Percentiles rank a stretch among this genome's conserved stretches.
Conservation (phyloP, 139 green algal genomes). For the Chlorella sp. region DNA sequence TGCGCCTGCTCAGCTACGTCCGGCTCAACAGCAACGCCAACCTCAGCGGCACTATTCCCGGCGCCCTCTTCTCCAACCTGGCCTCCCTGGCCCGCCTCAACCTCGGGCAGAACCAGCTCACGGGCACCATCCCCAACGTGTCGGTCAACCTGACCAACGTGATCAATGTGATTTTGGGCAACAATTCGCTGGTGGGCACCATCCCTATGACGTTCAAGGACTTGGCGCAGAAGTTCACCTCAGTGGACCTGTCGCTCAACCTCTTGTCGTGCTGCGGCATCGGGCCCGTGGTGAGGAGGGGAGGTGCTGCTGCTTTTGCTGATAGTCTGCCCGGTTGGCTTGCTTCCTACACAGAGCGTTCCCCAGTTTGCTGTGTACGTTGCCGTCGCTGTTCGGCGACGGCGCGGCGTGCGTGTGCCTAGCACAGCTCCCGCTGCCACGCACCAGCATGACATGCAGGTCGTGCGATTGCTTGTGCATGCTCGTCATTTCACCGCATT, state of each 20-base stretch:
- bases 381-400: no score
- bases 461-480: background rate
- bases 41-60: slow-evolving; percentile 6
- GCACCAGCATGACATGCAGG: no score
- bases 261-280: background rate
- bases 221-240: background rate
- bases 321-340: no score
- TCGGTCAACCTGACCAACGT: background rate
- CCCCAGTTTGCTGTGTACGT: no score
- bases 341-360: no score
- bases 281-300: background rate
- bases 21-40: slow-evolving; percentile 10
- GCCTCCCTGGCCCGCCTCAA: slow-evolving; percentile 1
- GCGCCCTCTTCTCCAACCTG: slow-evolving; percentile 7
- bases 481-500: background rate
- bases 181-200: background rate
- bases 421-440: no score
- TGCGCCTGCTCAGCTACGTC: slow-evolving; percentile 10
- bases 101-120: slow-evolving; percentile 8
- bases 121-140: slow-evolving; percentile 3
- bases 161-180: background rate
- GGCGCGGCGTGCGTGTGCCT: no score
- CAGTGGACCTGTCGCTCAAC: background rate
- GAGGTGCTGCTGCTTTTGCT: no score
- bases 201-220: background rate